Evolutionary conservation across 352 stramenopile species (phyloP), one percentile per base, ranked within the genome.

Genomic region (Phytophthora agathidicida): DNA sequence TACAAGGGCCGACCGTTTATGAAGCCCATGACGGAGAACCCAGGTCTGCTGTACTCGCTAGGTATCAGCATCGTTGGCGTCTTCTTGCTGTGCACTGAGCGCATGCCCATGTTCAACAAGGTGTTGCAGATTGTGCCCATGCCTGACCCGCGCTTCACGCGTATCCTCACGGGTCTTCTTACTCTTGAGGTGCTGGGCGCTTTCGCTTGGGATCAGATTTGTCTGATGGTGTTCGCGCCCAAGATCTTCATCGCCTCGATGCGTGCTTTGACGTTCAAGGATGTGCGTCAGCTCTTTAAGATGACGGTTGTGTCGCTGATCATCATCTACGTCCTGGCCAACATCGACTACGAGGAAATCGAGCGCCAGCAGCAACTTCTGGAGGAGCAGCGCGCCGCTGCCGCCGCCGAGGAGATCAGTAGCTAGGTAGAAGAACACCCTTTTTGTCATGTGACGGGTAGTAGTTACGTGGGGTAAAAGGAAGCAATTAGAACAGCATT

Each of bases 1-100:
- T 99, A 99, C 86, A 93, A 96, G 73, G 98, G 98, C 14, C 85
- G 94, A 48, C 98, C 97, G 35, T 99, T 99, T 83, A 98, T 99
- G 92, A 96, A 99, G 80, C 94, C 88, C 54, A 93, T 99, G 70
- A 89, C 73, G 24, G 93, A 99, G 44, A 99, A 99, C 70, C 92
- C 92, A 9, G 71, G 93, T n/a, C 63, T 99, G n/a, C 80, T 99
- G 20, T 95, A 95, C 73, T 96, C 88, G 47, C 83, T 96, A 1
- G 86, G 86, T 0, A 75, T 95, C 47, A 91, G 80, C 39, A 85
- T 95, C 41, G 86, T 95, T 31, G 88, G 84, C 17, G 85, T 95
- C 20, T 95, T 95, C 93, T 80, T 94, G 89, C 80, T 93, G 56
- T 99, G 68, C 75, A 97, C 78, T 44, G 86, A 87, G 80, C 89